Evolutionary conservation across 179 eudicot species (phyloP).

Genomic region (Spergularia azorica): DNA sequence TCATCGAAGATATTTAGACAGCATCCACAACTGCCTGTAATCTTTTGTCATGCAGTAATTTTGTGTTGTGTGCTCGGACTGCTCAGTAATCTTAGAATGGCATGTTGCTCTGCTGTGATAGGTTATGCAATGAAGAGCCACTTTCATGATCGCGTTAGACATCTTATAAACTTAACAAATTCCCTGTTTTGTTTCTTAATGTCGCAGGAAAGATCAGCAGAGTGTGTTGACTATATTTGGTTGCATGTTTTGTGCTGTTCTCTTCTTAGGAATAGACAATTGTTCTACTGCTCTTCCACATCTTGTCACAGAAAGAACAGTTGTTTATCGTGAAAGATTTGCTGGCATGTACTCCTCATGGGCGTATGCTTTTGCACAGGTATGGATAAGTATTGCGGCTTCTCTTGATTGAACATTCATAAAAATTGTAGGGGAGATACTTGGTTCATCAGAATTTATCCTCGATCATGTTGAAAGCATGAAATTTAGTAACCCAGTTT

Average conservation of each 20-base stretch:
- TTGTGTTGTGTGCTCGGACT: background rate
- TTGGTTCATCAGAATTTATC: background rate
- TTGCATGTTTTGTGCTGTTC: slow-evolving; percentile 35
- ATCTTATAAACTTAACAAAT: background rate
- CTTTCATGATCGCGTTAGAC: background rate
- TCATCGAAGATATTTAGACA: too few species aligned
- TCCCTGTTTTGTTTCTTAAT: slow-evolving; percentile 6
- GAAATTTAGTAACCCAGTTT: background rate
- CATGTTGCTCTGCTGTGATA: too few species aligned
- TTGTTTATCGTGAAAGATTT: slow-evolving; percentile 78
- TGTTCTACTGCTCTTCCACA: slow-evolving; percentile 47
- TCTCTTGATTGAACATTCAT: background rate
- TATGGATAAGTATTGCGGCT: slow-evolving; percentile 11
- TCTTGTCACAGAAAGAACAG: slow-evolving; percentile 60
- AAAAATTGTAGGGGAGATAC: background rate
- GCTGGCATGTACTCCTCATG: slow-evolving; percentile 90
- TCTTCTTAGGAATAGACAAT: slow-evolving; percentile 62
- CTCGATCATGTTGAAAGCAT: too few species aligned
- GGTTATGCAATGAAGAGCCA: background rate
- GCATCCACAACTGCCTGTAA: too few species aligned
- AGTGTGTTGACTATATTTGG: slow-evolving; percentile 61
- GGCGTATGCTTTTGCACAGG: slow-evolving; percentile 90
- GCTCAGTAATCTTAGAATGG: background rate
- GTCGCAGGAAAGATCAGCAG: slow-evolving; percentile 66
- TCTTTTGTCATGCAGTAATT: background rate